phyloP scores from a whole-genome alignment of 208 protist genomes.

The Wallacemonas collosoma region DNA sequence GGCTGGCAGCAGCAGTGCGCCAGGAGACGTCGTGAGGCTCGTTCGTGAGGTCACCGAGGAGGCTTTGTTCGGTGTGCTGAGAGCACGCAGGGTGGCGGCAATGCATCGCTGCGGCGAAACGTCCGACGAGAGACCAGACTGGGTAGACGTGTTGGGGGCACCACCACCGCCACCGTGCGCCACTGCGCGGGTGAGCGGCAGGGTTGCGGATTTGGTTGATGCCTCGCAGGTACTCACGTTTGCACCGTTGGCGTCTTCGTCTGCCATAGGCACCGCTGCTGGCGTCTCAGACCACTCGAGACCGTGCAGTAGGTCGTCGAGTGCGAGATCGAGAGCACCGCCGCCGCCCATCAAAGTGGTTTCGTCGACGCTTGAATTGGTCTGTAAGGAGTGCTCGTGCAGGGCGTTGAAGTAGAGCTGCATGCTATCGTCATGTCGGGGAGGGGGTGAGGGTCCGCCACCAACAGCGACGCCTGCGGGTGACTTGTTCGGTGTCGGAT shows the following conservation, averaged over 20 bases:
- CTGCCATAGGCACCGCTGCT: slow-evolving; percentile 8
- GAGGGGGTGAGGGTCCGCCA: not conserved
- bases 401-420: slow-evolving; percentile 2
- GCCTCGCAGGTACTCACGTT: slow-evolving; percentile 4
- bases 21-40: not conserved
- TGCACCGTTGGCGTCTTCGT: slow-evolving; percentile 14
- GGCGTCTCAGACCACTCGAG: slow-evolving; percentile 9
- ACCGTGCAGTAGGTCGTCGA: slow-evolving; percentile 39
- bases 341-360: not conserved
- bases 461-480: not conserved
- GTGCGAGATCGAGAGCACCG: slow-evolving; percentile 20
- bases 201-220: not conserved
- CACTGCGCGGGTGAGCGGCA: too few species aligned
- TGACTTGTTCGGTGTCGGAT: not conserved
- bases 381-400: not conserved
- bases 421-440: slow-evolving; percentile 7
- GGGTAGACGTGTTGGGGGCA: slow-evolving; percentile 6
- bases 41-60: not conserved
- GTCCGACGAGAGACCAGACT: slow-evolving; percentile 1
- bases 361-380: slow-evolving; percentile 10
- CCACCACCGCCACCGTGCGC: too few species aligned
- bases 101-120: not conserved
- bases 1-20: slow-evolving; percentile 1
- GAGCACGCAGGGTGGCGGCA: not conserved
- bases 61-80: not conserved